Evolutionary conservation across 2,329 filamentous ascomycete genomes (phyloP).

Genomic region (Fusarium kyushuense): DNA sequence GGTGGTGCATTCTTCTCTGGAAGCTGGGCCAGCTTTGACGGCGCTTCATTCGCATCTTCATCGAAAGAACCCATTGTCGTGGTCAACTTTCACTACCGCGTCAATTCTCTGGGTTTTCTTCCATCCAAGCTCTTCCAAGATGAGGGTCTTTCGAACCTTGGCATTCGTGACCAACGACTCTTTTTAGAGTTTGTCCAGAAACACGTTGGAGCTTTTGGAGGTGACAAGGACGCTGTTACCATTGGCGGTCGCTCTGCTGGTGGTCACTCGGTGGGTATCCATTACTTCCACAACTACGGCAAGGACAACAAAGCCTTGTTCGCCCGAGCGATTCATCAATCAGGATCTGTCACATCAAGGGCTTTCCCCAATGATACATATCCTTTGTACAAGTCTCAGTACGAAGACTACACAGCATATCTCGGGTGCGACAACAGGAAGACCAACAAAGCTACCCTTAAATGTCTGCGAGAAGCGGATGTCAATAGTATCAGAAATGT

Average conservation of each 20-base stretch:
- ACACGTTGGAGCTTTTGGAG: conserved; percentile 66
- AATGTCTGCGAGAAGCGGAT: conserved; percentile 55
- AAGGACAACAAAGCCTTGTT: conserved; percentile 49
- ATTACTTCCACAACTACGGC: conserved; percentile 56
- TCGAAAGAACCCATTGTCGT: conserved; percentile 57
- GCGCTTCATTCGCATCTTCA: conserved; percentile 49
- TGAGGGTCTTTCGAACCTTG: conserved; percentile 61
- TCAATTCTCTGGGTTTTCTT: conserved; percentile 56
- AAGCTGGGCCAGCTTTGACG: conserved; percentile 53
- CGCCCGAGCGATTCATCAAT: conserved; percentile 53
- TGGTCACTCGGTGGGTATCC: conserved; percentile 54
- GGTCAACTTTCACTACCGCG: conserved; percentile 59
- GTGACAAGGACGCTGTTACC: conserved; percentile 64
- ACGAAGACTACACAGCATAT: conserved; percentile 46
- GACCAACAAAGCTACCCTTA: conserved; percentile 51
- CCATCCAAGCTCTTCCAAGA: conserved; percentile 57
- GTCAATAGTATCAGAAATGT: conserved; percentile 53
- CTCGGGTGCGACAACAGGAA: conserved; percentile 47
- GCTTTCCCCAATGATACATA: conserved; percentile 53
- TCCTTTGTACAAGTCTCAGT: conserved; percentile 52
- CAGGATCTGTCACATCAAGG: conserved; percentile 54
- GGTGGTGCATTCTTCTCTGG: conserved; percentile 54
- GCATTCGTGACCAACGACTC: conserved; percentile 64
- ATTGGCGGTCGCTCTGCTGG: conserved; percentile 68
- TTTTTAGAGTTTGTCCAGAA: conserved; percentile 66